Base-by-base conservation (phyloP, 2,329 filamentous ascomycete species). In the Nothopassalora personata region DNA sequence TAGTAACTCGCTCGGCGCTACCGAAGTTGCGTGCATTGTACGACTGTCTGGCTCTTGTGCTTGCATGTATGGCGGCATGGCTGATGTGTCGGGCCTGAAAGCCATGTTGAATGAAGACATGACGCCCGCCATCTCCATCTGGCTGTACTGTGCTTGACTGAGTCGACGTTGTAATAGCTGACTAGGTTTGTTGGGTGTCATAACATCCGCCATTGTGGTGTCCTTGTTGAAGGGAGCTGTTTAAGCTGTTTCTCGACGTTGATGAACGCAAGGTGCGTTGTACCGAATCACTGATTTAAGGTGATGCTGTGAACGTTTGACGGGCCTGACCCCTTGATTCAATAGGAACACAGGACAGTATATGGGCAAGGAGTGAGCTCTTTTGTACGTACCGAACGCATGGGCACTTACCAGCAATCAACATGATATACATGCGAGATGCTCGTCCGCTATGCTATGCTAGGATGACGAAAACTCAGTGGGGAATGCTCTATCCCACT, bases 101-200 rank as follows among this genome's bases (percentile, higher is more conserved):
- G 64, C 64, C 59, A 65, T 66, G 54, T 64, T 68, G 65, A 70
- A 70, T 13, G 59, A 51, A n/a, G 68, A 67, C 64, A 70, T 64
- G 53, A 70, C 54, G 46, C 58, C 65, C 27, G 64, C 57, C 60
- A 67, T 66, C 33, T 70, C 65, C 56, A 64, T 60, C 4, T 64
- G 48, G 39, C 60, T 66, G 60, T 61, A 62, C 23, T 68, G 64
- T 11, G 61, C 62, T 56, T 69, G 66, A 52, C 66, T 69, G 19
- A 69, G 53, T 52, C 68, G 58, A 30, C 68, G 64, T 53, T 66
- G 67, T 9, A 69, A 60, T 27, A 69, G 59, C 49, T 60, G 61
- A 58, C 66, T 67, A 5, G 63, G 61, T 39, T 61, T 50, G 19
- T 55, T 58, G 15, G 60, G 54, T 28, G 59, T 43, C 39, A 65